phyloP scores from a whole-genome alignment of 148 eudicot genomes.

The Chenopodium berlandieri region DNA sequence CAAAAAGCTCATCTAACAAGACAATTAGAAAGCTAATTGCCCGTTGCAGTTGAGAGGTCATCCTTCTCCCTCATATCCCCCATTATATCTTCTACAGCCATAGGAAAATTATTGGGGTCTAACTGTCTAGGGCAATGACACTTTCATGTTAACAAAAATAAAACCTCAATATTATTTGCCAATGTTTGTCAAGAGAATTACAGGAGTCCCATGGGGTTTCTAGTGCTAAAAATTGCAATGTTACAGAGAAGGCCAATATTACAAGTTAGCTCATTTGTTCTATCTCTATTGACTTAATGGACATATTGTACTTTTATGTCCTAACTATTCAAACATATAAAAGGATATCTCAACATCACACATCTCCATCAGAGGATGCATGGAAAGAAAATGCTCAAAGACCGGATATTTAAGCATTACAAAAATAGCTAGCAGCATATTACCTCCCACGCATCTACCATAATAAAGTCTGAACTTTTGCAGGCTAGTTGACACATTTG shows the following conservation, averaged over 20 bases:
- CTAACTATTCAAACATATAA: constrained; percentile 4
- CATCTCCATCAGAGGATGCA: background rate
- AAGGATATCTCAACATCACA: background rate
- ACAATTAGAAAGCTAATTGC: background rate
- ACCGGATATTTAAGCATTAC: background rate
- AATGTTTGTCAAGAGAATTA: background rate
- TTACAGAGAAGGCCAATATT: background rate
- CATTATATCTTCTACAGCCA: background rate
- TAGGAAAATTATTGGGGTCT: background rate
- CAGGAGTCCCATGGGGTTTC: background rate
- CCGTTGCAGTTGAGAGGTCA: background rate
- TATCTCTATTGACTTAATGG: background rate
- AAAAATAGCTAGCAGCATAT: constrained; percentile 15
- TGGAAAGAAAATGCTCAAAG: background rate
- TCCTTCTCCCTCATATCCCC: background rate
- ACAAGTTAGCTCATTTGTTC: background rate
- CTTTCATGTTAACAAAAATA: background rate
- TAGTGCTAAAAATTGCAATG: background rate
- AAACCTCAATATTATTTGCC: background rate
- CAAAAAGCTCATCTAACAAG: background rate
- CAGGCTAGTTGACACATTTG: constrained; percentile 84
- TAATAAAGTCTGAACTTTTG: constrained; percentile 70
- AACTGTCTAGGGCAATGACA: background rate
- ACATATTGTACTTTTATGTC: background rate
- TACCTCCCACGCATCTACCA: constrained; percentile 99